Evolutionary conservation across 2,329 filamentous ascomycete genomes (phyloP).

Genomic region (Elsinoe ampelina): DNA sequence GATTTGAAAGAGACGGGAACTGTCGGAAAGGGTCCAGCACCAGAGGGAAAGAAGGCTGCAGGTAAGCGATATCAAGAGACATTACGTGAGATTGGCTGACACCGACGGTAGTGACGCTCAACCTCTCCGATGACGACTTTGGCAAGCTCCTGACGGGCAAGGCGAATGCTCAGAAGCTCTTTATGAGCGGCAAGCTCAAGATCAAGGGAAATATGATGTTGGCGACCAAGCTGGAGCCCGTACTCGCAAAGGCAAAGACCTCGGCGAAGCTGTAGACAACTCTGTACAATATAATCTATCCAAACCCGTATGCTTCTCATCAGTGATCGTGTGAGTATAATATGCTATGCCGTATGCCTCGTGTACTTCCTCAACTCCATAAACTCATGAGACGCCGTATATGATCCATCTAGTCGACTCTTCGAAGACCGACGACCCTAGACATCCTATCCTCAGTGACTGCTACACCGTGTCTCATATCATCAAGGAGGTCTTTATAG

Average conservation of each 20-base stretch:
- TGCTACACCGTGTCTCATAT: slow-evolving; percentile 21
- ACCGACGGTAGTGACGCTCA: slow-evolving; percentile 60
- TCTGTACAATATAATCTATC: slow-evolving; percentile 6
- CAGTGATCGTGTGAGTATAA: too few relatives aligned
- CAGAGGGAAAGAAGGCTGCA: slow-evolving; percentile 66
- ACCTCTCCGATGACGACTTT: slow-evolving; percentile 80
- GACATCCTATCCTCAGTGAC: slow-evolving; percentile 24
- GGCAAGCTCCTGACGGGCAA: slow-evolving; percentile 72
- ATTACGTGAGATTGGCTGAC: background rate
- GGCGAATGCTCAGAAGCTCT: slow-evolving; percentile 87
- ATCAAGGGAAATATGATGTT: slow-evolving; percentile 98
- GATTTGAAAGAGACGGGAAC: slow-evolving; percentile 85
- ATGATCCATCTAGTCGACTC: slow-evolving; percentile 21
- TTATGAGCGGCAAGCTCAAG: slow-evolving; percentile 99
- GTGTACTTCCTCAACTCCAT: too few relatives aligned
- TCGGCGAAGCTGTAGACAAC: slow-evolving; percentile 68
- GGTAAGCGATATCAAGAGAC: slow-evolving; percentile 44
- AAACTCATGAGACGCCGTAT: background rate
- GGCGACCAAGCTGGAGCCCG: slow-evolving; percentile 89
- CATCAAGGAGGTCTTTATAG: slow-evolving; percentile 20
- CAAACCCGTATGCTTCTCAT: background rate
- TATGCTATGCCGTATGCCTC: too few relatives aligned
- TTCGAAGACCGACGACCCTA: slow-evolving; percentile 26
- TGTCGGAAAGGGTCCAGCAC: slow-evolving; percentile 64
- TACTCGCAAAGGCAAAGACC: slow-evolving; percentile 77